Evolutionary conservation across 306 rosid genomes (phyloP).

Genomic region (Cucurbita pepo): DNA sequence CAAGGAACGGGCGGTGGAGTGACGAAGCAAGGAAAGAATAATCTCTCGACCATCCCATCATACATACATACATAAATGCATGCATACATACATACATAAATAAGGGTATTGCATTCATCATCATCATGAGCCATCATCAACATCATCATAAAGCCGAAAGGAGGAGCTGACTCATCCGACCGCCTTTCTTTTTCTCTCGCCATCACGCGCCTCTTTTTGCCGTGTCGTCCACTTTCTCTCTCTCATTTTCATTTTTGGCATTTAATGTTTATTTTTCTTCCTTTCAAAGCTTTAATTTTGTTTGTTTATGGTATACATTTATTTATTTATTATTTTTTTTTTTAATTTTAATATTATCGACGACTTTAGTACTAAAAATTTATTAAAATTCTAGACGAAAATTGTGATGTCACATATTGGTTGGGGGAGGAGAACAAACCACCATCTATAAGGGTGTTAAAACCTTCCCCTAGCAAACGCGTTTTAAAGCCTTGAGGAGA

Average conservation of each 20-base stretch:
- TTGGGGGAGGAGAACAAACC: no score
- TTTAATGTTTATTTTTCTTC: no score
- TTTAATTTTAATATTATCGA: no score
- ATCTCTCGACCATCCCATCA: not conserved
- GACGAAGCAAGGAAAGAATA: constrained; percentile 21
- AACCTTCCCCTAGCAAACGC: no score
- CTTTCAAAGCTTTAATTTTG: no score
- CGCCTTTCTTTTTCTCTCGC: not conserved
- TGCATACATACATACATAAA: not conserved
- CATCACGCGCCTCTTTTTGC: not conserved
- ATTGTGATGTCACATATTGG: no score
- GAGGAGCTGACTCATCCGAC: not conserved
- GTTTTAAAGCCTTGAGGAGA: no score
- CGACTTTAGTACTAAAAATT: no score
- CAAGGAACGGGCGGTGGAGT: constrained; percentile 19
- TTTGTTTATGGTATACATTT: no score
- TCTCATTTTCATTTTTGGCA: not conserved
- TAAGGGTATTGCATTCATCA: not conserved
- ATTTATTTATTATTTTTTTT: no score
- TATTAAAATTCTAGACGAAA: no score
- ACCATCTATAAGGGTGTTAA: no score
- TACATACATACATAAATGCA: not conserved
- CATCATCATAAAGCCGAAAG: constrained; percentile 7
- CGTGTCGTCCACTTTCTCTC: not conserved
- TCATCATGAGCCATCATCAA: not conserved